These are phyloP conservation scores for Albifimbria verrucaria DNA, from an alignment of 2,329 filamentous ascomycete species.

Conservation along the genomic window DNA sequence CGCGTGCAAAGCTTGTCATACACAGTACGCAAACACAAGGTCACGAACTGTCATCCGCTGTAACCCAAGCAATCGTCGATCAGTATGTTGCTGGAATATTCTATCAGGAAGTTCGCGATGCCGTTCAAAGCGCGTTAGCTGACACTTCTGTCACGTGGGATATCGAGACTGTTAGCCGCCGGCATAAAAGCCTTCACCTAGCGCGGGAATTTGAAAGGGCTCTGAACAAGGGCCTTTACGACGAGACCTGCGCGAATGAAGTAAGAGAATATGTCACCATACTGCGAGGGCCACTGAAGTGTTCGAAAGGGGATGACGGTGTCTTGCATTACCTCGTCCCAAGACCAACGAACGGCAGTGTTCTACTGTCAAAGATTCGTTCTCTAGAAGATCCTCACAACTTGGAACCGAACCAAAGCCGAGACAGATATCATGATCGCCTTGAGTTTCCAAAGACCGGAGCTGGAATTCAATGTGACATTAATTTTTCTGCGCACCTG, in stretches of 20 bases:
- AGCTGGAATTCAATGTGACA: slow-evolving; percentile 83
- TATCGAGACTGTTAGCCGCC: slow-evolving; percentile 41
- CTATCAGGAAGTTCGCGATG: slow-evolving; percentile 40
- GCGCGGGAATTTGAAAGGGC: slow-evolving; percentile 53
- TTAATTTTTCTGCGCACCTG: slow-evolving; percentile 85
- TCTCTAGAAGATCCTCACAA: slow-evolving; percentile 47
- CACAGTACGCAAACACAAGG: slow-evolving; percentile 35
- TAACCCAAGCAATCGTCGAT: slow-evolving; percentile 23
- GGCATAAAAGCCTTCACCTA: slow-evolving; percentile 55
- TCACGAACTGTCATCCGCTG: slow-evolving; percentile 11
- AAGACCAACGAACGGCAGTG: too few relatives aligned
- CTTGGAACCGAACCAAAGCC: slow-evolving; percentile 47
- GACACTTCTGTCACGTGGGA: slow-evolving; percentile 12
- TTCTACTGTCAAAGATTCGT: slow-evolving; percentile 40
- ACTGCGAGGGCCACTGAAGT: slow-evolving; percentile 37
- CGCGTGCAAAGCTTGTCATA: slow-evolving; percentile 31
- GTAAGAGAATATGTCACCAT: slow-evolving; percentile 49
- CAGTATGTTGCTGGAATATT: slow-evolving; percentile 54
- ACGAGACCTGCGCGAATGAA: slow-evolving; percentile 26
- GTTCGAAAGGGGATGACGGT: slow-evolving; percentile 12
- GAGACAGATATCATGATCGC: slow-evolving; percentile 52
- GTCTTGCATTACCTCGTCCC: slow-evolving; percentile 34
- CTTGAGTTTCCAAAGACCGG: slow-evolving; percentile 76
- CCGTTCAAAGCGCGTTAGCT: slow-evolving; percentile 25
- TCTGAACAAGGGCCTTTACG: slow-evolving; percentile 45